These are phyloP conservation scores for Sugiyamaella neomexicana DNA, from an alignment of 1,139 yeast genomes.

Conservation along the genomic window DNA sequence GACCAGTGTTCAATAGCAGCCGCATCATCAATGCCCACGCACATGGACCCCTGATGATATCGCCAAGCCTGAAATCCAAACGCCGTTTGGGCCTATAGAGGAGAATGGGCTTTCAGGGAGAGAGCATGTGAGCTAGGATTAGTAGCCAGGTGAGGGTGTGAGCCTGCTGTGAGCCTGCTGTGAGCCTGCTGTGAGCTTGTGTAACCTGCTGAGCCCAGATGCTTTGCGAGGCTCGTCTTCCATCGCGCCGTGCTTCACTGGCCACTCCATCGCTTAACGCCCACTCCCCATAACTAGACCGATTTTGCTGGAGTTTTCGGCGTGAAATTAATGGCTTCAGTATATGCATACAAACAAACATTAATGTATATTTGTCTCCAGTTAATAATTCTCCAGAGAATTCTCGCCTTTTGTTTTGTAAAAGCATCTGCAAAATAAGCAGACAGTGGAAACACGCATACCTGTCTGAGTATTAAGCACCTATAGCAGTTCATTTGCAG, in stretches of 20 bases:
- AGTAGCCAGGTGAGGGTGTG: no score
- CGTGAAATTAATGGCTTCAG: background rate
- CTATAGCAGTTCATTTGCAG: no score
- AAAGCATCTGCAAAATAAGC: background rate
- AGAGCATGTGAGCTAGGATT: no score
- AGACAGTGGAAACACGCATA: no score
- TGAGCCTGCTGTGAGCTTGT: no score
- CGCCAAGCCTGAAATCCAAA: background rate
- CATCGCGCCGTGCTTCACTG: background rate
- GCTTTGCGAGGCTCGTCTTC: background rate
- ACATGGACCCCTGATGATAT: background rate
- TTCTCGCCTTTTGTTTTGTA: background rate
- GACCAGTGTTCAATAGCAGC: no score
- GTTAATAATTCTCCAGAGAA: background rate
- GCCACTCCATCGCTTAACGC: background rate
- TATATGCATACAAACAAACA: background rate
- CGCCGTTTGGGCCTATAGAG: no score
- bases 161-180: no score
- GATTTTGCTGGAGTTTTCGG: background rate
- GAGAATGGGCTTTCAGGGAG: no score
- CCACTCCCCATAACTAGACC: background rate
- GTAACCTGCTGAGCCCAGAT: no score
- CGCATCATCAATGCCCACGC: background rate
- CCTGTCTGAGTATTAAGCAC: no score
- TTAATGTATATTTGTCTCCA: background rate